Evolutionary conservation across 2,329 filamentous ascomycete genomes (phyloP).

Genomic region (Fusarium vanettenii): DNA sequence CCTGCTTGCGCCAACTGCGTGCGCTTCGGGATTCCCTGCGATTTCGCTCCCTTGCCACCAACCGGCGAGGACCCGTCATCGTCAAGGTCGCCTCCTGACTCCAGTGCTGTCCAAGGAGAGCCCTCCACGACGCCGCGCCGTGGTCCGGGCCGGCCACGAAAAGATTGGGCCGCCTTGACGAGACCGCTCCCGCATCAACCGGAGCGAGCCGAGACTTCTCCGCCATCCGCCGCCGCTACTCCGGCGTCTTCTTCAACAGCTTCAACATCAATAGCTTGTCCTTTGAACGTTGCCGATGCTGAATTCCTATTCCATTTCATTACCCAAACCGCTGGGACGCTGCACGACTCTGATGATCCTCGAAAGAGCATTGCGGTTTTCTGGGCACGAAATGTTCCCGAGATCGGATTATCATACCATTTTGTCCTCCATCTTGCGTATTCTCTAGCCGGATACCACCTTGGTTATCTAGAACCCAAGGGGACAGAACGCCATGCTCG

Average conservation of each 20-base stretch:
- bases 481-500: slow-evolving; percentile 30
- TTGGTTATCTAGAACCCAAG: slow-evolving; percentile 36
- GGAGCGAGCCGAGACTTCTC: slow-evolving; percentile 40
- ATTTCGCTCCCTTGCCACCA: slow-evolving; percentile 39
- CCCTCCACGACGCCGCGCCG: slow-evolving; percentile 37
- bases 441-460: slow-evolving; percentile 43
- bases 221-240: slow-evolving; percentile 36
- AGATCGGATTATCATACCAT: slow-evolving; percentile 43
- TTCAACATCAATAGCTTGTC: slow-evolving; percentile 35
- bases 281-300: slow-evolving; percentile 43
- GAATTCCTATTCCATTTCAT: slow-evolving; percentile 47
- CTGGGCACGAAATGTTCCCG: slow-evolving; percentile 45
- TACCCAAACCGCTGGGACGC: slow-evolving; percentile 37
- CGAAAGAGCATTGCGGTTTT: slow-evolving; percentile 37
- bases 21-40: slow-evolving; percentile 46
- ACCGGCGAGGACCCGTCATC: slow-evolving; percentile 32
- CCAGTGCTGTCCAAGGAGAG: slow-evolving; percentile 25
- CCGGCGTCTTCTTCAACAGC: slow-evolving; percentile 36
- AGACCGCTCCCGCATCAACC: slow-evolving; percentile 27
- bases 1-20: slow-evolving; percentile 48
- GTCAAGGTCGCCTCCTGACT: slow-evolving; percentile 27
- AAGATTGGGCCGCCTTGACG: slow-evolving; percentile 45
- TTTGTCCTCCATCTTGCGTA: slow-evolving; percentile 46
- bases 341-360: slow-evolving; percentile 33
- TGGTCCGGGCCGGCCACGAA: slow-evolving; percentile 46